Conservation (phyloP, 306 rosid genomes). For the Cicer chorassanicum region DNA sequence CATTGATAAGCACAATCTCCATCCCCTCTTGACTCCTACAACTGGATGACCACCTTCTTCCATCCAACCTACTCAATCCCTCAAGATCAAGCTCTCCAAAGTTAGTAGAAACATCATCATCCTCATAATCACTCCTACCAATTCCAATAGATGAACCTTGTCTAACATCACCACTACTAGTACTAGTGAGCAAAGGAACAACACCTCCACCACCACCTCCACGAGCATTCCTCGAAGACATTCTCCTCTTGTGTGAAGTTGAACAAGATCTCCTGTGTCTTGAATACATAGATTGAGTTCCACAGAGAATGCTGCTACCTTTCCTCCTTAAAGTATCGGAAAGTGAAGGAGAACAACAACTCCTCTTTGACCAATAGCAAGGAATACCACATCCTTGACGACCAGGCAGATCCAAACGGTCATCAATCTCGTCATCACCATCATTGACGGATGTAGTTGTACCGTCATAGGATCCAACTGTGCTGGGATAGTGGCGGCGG, state of each 20-base stretch:
- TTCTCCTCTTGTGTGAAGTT: constrained; percentile 61
- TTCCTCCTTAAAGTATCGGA: constrained; percentile 86
- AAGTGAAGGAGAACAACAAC: constrained; percentile 89
- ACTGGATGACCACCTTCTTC: constrained; percentile 95
- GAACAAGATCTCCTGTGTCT: constrained; percentile 57
- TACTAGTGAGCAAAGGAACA: constrained; percentile 73
- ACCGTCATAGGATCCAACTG: constrained; percentile 93
- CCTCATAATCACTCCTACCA: constrained; percentile 72
- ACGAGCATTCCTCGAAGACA: constrained; percentile 66
- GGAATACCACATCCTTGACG: constrained; percentile 96
- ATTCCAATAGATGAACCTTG: constrained; percentile 85
- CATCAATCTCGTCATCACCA: constrained; percentile 76
- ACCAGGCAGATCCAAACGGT: constrained; percentile 72
- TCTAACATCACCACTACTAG: constrained; percentile 58
- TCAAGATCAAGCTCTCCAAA: constrained; percentile 97
- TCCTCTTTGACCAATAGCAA: constrained; percentile 90
- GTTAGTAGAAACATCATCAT: constrained; percentile 89
- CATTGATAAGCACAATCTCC: constrained; percentile 78
- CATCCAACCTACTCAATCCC: constrained; percentile 95
- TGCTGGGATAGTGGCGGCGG: constrained; percentile 64
- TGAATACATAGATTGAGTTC: constrained; percentile 67
- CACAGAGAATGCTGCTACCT: constrained; percentile 81
- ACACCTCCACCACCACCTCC: constrained; percentile 51
- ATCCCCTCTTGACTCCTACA: constrained; percentile 91
- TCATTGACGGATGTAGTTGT: constrained; percentile 82